A percentile compares a stretch with the other conserved stretches of the same genome.
Conservation (phyloP, 1,284 basidiomycete genomes). For the Bjerkandera adusta region DNA sequence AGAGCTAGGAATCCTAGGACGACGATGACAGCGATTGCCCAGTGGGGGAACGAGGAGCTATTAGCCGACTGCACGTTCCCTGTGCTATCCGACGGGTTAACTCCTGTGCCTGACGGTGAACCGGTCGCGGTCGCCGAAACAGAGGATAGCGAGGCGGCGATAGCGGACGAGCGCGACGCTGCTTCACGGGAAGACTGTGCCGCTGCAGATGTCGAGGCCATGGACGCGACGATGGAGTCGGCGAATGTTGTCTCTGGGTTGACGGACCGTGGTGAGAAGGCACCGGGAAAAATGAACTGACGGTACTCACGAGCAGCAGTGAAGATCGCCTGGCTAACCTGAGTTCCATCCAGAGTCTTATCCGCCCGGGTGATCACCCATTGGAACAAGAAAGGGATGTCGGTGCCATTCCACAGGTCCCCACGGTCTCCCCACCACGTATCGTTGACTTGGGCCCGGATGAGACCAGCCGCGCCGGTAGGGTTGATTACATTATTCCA, state of each 20-base stretch:
- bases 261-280: conserved; percentile 14
- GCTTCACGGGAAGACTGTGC: conserved; percentile 20
- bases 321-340: conserved; percentile 67
- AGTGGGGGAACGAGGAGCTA: conserved; percentile 61
- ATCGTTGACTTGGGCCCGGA: conserved; percentile 63
- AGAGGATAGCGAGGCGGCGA: conserved; percentile 28
- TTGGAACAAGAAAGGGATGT: conserved; percentile 65
- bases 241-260: conserved; percentile 69
- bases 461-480: conserved; percentile 49
- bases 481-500: conserved; percentile 40
- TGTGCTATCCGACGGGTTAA: conserved; percentile 16
- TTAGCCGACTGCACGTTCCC: conserved; percentile 47
- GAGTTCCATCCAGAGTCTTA: conserved; percentile 48
- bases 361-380: conserved; percentile 66
- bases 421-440: conserved; percentile 67
- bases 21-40: conserved; percentile 88
- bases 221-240: conserved; percentile 55
- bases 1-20: conserved; percentile 81
- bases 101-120: conserved; percentile 1
- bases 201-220: conserved; percentile 42
- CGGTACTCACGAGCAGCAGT: conserved; percentile 68
- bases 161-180: conserved; percentile 34
- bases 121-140: conserved; percentile 29
- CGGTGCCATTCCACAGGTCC: conserved; percentile 45
- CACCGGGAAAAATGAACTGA: neutral